Evolutionary conservation across 148 eudicot species (phyloP).

Genomic region (Persicaria tinctoria): DNA sequence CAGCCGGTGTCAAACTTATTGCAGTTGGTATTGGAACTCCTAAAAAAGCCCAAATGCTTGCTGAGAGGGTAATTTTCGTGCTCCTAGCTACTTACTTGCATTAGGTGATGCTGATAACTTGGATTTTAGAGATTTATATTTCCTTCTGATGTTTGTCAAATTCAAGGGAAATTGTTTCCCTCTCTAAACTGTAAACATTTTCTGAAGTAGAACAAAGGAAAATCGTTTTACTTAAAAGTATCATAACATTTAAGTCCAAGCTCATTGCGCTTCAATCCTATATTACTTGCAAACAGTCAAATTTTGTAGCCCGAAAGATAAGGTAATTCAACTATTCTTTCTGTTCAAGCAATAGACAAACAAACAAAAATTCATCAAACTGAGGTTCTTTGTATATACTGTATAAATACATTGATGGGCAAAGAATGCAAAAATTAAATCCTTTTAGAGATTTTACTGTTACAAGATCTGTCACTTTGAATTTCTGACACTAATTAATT

Average conservation of each 20-base stretch:
- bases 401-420: neutral
- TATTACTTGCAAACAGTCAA: too few species aligned
- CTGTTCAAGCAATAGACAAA: too few species aligned
- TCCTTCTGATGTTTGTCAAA: neutral
- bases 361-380: too few species aligned
- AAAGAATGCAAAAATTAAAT: neutral
- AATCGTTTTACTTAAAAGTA: neutral
- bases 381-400: neutral
- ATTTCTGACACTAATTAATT: too few species aligned
- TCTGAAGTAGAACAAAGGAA: neutral
- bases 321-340: too few species aligned
- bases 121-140: neutral
- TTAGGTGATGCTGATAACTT: neutral
- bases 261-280: too few species aligned
- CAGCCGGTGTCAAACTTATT: slow-evolving; percentile 85
- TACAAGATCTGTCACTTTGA: neutral
- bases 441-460: neutral
- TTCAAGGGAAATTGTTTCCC: neutral
- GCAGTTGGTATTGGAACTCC: slow-evolving; percentile 93
- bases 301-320: too few species aligned
- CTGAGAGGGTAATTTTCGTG: slow-evolving; percentile 48
- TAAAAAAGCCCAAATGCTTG: slow-evolving; percentile 71
- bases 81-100: too few species aligned
- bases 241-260: too few species aligned
- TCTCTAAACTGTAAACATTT: neutral